These are phyloP conservation scores for Zychaea mexicana DNA, from an alignment of 371 early-diverging fungal species.

Conservation along the genomic window DNA sequence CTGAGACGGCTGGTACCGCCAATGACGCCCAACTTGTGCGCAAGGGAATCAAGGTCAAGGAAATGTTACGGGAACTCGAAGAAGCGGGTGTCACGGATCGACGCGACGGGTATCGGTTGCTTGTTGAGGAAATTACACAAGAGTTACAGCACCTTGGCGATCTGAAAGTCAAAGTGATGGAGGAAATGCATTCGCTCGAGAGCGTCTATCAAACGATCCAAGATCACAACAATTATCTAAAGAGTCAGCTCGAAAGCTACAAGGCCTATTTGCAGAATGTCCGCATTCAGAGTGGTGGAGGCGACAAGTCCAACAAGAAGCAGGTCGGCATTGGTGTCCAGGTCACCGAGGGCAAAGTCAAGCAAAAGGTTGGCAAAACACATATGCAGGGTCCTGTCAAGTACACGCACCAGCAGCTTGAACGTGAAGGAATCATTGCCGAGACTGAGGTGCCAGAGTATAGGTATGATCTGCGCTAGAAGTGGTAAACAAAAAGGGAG, in stretches of 20 bases:
- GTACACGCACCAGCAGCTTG: constrained; percentile 83
- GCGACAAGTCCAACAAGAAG: constrained; percentile 43
- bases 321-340: constrained; percentile 51
- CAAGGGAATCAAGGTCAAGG: constrained; percentile 92
- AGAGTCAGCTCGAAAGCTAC: constrained; percentile 90
- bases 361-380: constrained; percentile 29
- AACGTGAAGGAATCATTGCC: constrained; percentile 88
- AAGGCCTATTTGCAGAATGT: constrained; percentile 95
- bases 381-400: constrained; percentile 67
- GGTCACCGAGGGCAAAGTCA: constrained; percentile 42
- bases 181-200: constrained; percentile 78
- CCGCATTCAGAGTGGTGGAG: constrained; percentile 79
- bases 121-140: constrained; percentile 86
- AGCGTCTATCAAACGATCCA: constrained; percentile 89
- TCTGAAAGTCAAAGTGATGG: constrained; percentile 83
- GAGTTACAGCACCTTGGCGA: constrained; percentile 93
- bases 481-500: too few species aligned
- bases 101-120: constrained; percentile 74
- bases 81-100: constrained; percentile 75
- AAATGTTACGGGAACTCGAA: constrained; percentile 88
- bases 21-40: constrained; percentile 85
- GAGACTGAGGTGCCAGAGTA: constrained; percentile 92
- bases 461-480: too few species aligned
- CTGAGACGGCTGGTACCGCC: constrained; percentile 85
- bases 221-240: constrained; percentile 91